Base-by-base conservation (phyloP, 2,329 filamentous ascomycete genomes). In the Fusarium sp. region DNA sequence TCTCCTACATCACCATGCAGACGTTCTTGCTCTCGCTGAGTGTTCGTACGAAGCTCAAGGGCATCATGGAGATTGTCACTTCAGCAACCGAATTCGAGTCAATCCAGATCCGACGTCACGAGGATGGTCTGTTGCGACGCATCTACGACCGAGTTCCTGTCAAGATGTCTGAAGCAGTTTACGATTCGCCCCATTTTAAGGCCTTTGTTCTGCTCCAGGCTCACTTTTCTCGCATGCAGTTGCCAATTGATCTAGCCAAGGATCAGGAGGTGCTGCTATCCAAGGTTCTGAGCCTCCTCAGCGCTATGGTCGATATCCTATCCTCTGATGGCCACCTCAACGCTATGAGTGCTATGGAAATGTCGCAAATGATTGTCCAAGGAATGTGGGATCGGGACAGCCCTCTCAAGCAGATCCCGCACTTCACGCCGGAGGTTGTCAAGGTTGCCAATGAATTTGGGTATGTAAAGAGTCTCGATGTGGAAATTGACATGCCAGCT, bases 1-100 rank as follows among this genome's bases (percentile, higher is more conserved):
- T 99, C 72, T 97, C 94, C 6, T 98, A 97, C 79, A 91, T 97
- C 75, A 99, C 95, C 3, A 99, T 99, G 93, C 94, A 99, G 78
- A 99, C 95, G 0, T 94, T 99, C 82, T 82, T 99, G 47, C 82
- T 99, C 52, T 99, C 95, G 13, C 84, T 99, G 42, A 93, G 87
- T 51, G 88, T 88, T 37, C 89, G 89, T 67, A 98, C 93, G 4
- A 98, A 97, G 80, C 86, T 99, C 65, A 99, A 99, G 83, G 93
- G 93, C 42, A 93, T 99, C 38, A 82, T 99, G 51, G 95, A 99
- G 76, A 98, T 99, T 69, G 88, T 98, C 58, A 97, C 95, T 1
- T 96, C 95, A 1, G 96, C 96, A 6, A 96, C 93, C 2, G 95
- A 99, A 73, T 99, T 98, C 59, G 96, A 99, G 76, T 86, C 89